These are phyloP conservation scores for Boletus subcaerulescens DNA, from an alignment of 768 basidiomycete genomes.

Conservation along the genomic window DNA sequence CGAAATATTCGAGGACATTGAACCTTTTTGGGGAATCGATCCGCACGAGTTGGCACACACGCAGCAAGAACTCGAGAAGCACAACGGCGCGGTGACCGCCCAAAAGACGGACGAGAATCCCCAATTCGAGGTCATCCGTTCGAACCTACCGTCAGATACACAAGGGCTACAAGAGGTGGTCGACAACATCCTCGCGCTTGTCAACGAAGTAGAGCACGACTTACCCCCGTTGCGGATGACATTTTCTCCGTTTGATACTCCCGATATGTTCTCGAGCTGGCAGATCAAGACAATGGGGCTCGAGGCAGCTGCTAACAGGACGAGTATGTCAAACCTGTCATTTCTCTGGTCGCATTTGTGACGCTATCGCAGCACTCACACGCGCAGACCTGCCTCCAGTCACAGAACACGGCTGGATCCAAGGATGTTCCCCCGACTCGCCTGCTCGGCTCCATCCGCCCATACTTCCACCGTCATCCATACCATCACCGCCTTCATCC, in stretches of 20 bases:
- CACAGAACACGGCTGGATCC: conserved; percentile 21
- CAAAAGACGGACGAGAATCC: conserved; percentile 13
- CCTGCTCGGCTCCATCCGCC: conserved; percentile 31
- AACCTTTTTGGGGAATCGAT: conserved; percentile 37
- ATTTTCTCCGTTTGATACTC: conserved; percentile 31
- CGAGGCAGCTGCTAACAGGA: conserved; percentile 28
- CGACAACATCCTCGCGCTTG: conserved; percentile 19
- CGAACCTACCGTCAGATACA: conserved; percentile 8
- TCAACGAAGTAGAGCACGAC: conserved; percentile 26
- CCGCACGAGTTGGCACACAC: conserved; percentile 24
- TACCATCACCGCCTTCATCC: no score
- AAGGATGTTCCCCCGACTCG: conserved; percentile 21
- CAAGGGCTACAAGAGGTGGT: conserved; percentile 1
- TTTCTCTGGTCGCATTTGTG: neutral
- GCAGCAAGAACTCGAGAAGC: conserved; percentile 21
- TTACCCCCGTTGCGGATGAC: conserved; percentile 34
- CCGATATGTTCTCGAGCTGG: conserved; percentile 27
- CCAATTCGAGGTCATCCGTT: conserved; percentile 15
- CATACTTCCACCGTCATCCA: conserved; percentile 17
- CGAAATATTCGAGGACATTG: conserved; percentile 39
- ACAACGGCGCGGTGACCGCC: conserved; percentile 17
- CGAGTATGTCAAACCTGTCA: conserved; percentile 9
- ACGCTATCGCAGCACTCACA: conserved; percentile 23
- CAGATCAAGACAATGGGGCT: conserved; percentile 19
- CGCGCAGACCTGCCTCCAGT: conserved; percentile 34